These are phyloP conservation scores for Paratinospora sagittata DNA, from an alignment of 164 flowering plant species.

Conservation along the genomic window DNA sequence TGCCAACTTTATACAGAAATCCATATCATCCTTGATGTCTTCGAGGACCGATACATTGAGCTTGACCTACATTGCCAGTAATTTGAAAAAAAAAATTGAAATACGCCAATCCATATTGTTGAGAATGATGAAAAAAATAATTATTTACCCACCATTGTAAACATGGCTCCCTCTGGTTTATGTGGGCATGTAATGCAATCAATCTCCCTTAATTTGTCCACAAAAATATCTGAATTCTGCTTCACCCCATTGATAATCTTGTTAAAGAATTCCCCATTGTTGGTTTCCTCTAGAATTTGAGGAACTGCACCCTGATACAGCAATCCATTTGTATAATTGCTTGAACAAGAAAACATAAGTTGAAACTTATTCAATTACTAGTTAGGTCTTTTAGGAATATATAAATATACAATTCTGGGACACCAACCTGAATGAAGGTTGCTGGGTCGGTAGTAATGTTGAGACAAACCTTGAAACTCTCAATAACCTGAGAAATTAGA, in stretches of 20 bases:
- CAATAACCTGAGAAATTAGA: neutral
- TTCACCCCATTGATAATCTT: conserved; percentile 39
- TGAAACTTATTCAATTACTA: no score
- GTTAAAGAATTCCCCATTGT: conserved; percentile 46
- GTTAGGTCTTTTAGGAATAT: neutral
- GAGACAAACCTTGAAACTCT: conserved; percentile 13
- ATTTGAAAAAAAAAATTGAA: neutral
- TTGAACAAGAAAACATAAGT: no score
- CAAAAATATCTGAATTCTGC: conserved; percentile 46
- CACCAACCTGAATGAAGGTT: conserved; percentile 67
- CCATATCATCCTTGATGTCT: conserved; percentile 67
- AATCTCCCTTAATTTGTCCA: conserved; percentile 36
- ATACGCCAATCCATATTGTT: neutral
- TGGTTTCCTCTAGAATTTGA: conserved; percentile 49
- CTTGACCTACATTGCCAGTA: conserved; percentile 41
- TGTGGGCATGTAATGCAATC: conserved; percentile 21
- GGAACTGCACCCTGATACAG: conserved; percentile 73
- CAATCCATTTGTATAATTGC: neutral
- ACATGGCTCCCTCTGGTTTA: conserved; percentile 77
- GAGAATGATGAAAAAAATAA: neutral
- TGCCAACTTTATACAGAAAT: conserved; percentile 74
- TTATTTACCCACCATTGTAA: conserved; percentile 53
- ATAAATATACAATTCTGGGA: neutral
- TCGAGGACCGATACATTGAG: conserved; percentile 42
- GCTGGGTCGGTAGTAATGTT: conserved; percentile 67